Conservation (phyloP, 164 flowering plant species). For the Tinospora cordifolia region DNA sequence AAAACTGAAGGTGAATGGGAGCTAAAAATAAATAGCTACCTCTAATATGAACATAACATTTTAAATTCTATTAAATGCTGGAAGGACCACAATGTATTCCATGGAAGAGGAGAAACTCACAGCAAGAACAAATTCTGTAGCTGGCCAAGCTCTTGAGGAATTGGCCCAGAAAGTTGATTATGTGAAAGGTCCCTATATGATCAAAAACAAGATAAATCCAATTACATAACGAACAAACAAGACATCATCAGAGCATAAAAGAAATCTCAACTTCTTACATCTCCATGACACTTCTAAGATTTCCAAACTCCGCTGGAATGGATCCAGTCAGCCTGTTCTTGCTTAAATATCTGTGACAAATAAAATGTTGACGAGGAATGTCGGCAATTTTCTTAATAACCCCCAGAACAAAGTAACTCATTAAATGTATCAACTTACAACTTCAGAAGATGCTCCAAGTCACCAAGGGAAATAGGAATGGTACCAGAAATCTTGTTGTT, state of each 20-base stretch:
- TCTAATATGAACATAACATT: neutral
- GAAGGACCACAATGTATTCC: too few relatives aligned
- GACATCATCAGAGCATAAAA: neutral
- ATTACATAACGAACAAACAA: neutral
- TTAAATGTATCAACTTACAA: constrained; percentile 45
- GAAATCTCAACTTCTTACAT: constrained; percentile 42
- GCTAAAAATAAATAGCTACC: neutral
- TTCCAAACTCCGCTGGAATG: constrained; percentile 85
- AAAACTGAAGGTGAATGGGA: neutral
- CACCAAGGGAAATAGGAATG: constrained; percentile 82
- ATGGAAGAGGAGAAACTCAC: constrained; percentile 36
- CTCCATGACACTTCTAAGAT: constrained; percentile 79
- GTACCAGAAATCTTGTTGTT: constrained; percentile 62
- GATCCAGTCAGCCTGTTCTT: constrained; percentile 51
- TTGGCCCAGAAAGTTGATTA: constrained; percentile 58
- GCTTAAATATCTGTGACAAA: constrained; percentile 58
- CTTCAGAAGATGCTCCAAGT: constrained; percentile 88
- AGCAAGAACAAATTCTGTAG: constrained; percentile 64
- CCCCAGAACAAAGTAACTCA: neutral
- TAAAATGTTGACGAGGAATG: neutral
- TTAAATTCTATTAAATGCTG: neutral
- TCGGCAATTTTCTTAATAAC: constrained; percentile 12
- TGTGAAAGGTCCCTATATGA: constrained; percentile 72
- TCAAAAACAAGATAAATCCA: constrained; percentile 6
- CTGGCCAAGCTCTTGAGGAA: constrained; percentile 80